Evolutionary conservation across 2,329 filamentous ascomycete species (phyloP).

Genomic region (Eurotiales sp.): DNA sequence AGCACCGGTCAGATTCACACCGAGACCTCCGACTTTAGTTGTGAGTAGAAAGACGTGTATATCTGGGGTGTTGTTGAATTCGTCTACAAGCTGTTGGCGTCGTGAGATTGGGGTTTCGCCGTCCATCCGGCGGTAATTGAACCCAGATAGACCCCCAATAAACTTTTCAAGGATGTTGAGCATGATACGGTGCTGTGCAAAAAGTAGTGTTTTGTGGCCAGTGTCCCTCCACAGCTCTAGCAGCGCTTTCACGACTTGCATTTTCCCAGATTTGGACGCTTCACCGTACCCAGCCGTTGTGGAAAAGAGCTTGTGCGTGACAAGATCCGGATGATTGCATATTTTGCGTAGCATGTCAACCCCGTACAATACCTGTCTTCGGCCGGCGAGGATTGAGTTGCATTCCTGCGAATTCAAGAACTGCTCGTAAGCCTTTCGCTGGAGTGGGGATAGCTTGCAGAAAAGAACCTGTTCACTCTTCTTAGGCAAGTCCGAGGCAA

Average conservation of each 20-base stretch:
- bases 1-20: conserved; percentile 90
- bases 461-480: conserved; percentile 97
- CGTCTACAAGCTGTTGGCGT: conserved; percentile 85
- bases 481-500: conserved; percentile 86
- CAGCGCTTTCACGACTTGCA: conserved; percentile 87
- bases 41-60: conserved; percentile 89
- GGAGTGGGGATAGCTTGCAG: conserved; percentile 79
- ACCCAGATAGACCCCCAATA: conserved; percentile 61
- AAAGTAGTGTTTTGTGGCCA: conserved; percentile 91
- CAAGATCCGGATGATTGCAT: conserved; percentile 92
- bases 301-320: conserved; percentile 61
- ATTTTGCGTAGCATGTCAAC: conserved; percentile 93
- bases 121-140: conserved; percentile 88
- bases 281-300: conserved; percentile 68
- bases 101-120: conserved; percentile 83
- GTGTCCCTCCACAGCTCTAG: conserved; percentile 84
- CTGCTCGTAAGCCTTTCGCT: conserved; percentile 73
- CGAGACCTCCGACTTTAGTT: conserved; percentile 90
- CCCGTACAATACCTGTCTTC: conserved; percentile 77
- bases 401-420: conserved; percentile 84
- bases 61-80: conserved; percentile 77
- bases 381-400: conserved; percentile 71
- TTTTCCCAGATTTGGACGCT: conserved; percentile 80
- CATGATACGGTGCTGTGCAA: conserved; percentile 93
- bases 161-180: conserved; percentile 88